Evolutionary conservation across 371 early-diverging fungal genomes (phyloP).

Genomic region (Mortierella sp.): DNA sequence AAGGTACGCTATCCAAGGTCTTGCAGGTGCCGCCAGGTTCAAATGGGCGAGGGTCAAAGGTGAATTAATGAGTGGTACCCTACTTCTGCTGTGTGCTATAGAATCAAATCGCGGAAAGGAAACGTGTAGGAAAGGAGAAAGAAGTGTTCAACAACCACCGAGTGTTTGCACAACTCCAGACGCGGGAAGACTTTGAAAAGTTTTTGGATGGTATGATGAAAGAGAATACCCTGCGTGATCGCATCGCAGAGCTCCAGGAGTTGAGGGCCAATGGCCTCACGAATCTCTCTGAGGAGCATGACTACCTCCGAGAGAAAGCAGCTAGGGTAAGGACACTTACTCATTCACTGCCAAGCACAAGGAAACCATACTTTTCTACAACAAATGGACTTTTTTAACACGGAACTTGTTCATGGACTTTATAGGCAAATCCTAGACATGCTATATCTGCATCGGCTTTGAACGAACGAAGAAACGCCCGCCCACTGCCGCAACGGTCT

Average conservation of each 20-base stretch:
- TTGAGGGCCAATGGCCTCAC: constrained; percentile 90
- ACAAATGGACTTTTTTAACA: too few relatives aligned
- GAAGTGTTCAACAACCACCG: constrained; percentile 82
- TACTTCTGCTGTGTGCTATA: too few relatives aligned
- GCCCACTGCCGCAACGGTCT: constrained; percentile 38
- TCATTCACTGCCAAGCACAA: background rate
- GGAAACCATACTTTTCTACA: too few relatives aligned
- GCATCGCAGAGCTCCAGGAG: constrained; percentile 90
- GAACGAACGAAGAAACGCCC: constrained; percentile 42
- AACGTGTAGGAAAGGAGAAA: constrained; percentile 85
- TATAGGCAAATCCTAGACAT: constrained; percentile 36
- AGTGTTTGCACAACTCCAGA: constrained; percentile 91
- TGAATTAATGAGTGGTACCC: too few relatives aligned
- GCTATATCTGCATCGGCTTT: constrained; percentile 21
- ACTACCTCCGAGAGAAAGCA: constrained; percentile 74
- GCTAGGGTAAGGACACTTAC: constrained; percentile 45
- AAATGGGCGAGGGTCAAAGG: too few relatives aligned
- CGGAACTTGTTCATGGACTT: too few relatives aligned
- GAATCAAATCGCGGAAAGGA: constrained; percentile 81
- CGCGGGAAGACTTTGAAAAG: constrained; percentile 82
- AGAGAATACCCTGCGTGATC: constrained; percentile 77
- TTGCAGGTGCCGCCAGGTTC: too few relatives aligned
- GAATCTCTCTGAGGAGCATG: constrained; percentile 76
- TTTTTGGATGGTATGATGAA: constrained; percentile 84
- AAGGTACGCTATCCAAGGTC: constrained; percentile 56